Conservation (phyloP, 164 flowering plant genomes). For the Amborella trichopoda region DNA sequence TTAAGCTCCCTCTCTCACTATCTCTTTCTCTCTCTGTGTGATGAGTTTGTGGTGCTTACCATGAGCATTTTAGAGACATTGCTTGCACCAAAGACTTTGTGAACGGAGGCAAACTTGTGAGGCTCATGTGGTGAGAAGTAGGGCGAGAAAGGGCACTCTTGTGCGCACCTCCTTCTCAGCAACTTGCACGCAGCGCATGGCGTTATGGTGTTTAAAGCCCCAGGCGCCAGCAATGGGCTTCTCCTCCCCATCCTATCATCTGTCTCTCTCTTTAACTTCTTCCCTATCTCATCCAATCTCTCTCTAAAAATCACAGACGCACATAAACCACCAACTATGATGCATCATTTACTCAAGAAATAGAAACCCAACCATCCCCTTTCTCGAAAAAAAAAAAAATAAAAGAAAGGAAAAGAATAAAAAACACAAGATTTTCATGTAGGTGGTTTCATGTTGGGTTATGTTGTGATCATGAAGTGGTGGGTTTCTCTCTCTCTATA, state of each 20-base stretch:
- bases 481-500: background rate
- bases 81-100: conserved; percentile 96
- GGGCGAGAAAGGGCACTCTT: conserved; percentile 93
- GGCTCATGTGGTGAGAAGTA: conserved; percentile 97
- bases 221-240: conserved; percentile 45
- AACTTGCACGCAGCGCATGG: conserved; percentile 99
- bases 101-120: conserved; percentile 87
- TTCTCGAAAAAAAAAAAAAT: background rate
- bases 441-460: no score
- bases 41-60: conserved; percentile 26
- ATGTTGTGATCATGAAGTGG: no score
- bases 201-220: conserved; percentile 59
- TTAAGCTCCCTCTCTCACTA: no score
- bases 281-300: conserved; percentile 62
- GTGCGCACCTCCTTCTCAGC: conserved; percentile 69
- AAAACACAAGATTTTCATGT: background rate
- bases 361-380: background rate
- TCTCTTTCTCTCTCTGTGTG: no score
- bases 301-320: conserved; percentile 37
- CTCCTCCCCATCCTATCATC: conserved; percentile 46
- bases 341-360: no score
- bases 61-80: conserved; percentile 92
- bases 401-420: background rate
- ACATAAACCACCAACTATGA: no score
- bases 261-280: conserved; percentile 68